These are phyloP conservation scores for Aureobasidium mangrovei DNA, from an alignment of 2,329 filamentous ascomycete genomes.

Conservation along the genomic window DNA sequence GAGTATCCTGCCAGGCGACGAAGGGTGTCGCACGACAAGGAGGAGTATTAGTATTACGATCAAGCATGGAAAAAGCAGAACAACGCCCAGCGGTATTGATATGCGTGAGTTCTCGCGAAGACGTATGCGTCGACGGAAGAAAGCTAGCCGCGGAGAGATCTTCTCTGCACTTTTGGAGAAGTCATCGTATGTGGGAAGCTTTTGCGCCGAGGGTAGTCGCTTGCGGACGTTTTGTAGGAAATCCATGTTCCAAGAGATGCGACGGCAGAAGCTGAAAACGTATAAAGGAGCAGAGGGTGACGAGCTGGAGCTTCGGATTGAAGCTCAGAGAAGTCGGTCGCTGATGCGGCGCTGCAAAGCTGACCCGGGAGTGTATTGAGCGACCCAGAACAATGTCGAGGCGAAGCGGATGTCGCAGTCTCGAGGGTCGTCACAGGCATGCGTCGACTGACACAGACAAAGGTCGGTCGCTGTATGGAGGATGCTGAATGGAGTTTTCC, in stretches of 20 bases:
- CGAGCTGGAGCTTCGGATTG: background rate
- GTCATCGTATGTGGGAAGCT: constrained; percentile 36
- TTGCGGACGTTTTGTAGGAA: constrained; percentile 36
- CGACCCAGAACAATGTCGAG: background rate
- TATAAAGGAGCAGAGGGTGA: background rate
- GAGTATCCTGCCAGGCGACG: constrained; percentile 69
- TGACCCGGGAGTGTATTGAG: background rate
- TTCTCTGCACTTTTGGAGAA: constrained; percentile 35
- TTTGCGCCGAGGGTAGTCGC: constrained; percentile 37
- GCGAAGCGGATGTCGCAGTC: constrained; percentile 9
- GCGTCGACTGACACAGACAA: constrained; percentile 13
- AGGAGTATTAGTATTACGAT: constrained; percentile 85
- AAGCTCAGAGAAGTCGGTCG: background rate
- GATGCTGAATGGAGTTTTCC: constrained; percentile 3
- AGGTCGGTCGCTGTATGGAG: constrained; percentile 6
- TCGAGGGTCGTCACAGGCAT: background rate
- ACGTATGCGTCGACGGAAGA: constrained; percentile 78
- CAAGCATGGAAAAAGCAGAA: constrained; percentile 84
- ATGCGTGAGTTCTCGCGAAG: constrained; percentile 86
- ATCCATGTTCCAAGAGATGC: constrained; percentile 28
- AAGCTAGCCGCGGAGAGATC: constrained; percentile 53
- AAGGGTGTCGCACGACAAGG: constrained; percentile 81
- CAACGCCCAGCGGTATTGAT: constrained; percentile 84
- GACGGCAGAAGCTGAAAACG: background rate
- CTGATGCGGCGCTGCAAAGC: constrained; percentile 11